Conservation (phyloP, 2,329 filamentous ascomycete species). For the Colletotrichum aenigma region DNA sequence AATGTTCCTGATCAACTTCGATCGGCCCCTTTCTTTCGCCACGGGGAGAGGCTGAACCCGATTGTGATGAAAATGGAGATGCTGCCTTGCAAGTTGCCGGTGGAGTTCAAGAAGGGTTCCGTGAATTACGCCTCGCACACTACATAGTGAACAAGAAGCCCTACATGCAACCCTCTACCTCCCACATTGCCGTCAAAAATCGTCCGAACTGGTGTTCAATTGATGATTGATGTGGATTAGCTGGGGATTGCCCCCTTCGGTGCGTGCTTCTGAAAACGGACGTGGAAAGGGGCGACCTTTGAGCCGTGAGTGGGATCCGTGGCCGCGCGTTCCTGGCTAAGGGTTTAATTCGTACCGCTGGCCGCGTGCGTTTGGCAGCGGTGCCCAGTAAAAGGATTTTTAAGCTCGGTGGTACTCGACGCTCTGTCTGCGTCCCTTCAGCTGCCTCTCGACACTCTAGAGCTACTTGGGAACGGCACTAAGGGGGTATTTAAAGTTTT, state of each 20-base stretch:
- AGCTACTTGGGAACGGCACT: not conserved
- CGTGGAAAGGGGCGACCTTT: not conserved
- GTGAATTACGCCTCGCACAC: not conserved
- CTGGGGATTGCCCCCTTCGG: not conserved
- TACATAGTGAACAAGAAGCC: not conserved
- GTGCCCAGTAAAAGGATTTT: not conserved
- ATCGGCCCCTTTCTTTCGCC: not conserved
- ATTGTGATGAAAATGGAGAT: not conserved
- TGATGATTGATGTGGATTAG: not conserved
- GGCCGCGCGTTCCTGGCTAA: slow-evolving; percentile 11
- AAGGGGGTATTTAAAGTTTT: not conserved
- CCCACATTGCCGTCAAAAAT: not conserved
- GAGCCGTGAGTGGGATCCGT: not conserved
- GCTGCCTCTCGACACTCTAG: not conserved
- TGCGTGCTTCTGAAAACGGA: not conserved
- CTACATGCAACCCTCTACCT: not conserved
- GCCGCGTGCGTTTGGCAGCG: slow-evolving; percentile 1
- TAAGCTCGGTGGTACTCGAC: not conserved
- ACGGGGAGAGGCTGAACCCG: not conserved
- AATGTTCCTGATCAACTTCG: not conserved
- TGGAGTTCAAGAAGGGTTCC: not conserved
- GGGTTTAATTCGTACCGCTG: not conserved
- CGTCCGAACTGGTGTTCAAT: not conserved
- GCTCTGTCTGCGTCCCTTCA: not conserved
- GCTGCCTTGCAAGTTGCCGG: not conserved